Conservation (phyloP, 2,329 filamentous ascomycete species). For the Aspergillus sp. region DNA sequence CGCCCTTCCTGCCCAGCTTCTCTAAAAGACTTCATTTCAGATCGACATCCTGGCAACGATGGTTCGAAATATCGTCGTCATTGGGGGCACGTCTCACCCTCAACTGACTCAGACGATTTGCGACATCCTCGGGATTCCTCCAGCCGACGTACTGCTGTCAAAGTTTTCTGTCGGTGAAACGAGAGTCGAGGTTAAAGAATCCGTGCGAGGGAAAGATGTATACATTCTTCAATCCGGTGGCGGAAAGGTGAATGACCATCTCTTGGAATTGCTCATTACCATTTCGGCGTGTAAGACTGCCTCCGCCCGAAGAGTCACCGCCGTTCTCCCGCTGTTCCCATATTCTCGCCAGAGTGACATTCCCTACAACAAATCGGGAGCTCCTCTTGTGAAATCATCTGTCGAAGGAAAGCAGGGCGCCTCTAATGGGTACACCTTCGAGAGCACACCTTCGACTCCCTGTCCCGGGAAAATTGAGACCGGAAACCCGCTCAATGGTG, state of each 20-base stretch:
- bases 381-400: slow-evolving; percentile 74
- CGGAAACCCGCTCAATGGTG: slow-evolving; percentile 60
- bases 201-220: slow-evolving; percentile 95
- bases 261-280: slow-evolving; percentile 96
- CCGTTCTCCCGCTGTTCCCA: slow-evolving; percentile 90
- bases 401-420: slow-evolving; percentile 31
- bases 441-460: slow-evolving; percentile 86
- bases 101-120: slow-evolving; percentile 83
- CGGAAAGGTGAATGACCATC: slow-evolving; percentile 90
- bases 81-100: slow-evolving; percentile 91
- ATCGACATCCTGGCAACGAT: slow-evolving; percentile 49
- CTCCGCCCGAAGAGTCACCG: slow-evolving; percentile 88
- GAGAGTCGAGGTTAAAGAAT: slow-evolving; percentile 92
- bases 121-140: slow-evolving; percentile 82
- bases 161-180: slow-evolving; percentile 97
- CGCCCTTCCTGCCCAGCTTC: slow-evolving; percentile 15
- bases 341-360: slow-evolving; percentile 96
- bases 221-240: slow-evolving; percentile 96
- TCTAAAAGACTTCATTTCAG: slow-evolving; percentile 11
- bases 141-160: slow-evolving; percentile 76
- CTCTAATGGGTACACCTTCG: slow-evolving; percentile 73
- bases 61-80: slow-evolving; percentile 93
- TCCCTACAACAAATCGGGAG: slow-evolving; percentile 93
- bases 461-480: slow-evolving; percentile 69
- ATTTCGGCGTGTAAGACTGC: slow-evolving; percentile 97